Evolutionary conservation across 345 rosid species (phyloP).

Genomic region (Mercurialis annua): DNA sequence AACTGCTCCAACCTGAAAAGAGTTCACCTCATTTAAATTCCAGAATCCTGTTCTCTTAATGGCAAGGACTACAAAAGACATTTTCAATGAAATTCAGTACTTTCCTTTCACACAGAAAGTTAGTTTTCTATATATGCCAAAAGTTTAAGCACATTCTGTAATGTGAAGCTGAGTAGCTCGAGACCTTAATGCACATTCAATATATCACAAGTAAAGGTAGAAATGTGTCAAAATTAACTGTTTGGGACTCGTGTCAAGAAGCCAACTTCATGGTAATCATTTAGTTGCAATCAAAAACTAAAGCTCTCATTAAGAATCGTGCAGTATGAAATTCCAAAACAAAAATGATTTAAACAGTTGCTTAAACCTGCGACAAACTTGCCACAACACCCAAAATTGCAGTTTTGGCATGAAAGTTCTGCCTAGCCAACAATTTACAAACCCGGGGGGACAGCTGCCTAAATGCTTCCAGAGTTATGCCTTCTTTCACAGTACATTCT

Average conservation of each 20-base stretch:
- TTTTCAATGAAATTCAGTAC: neutral
- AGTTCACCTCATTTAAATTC: slow-evolving; percentile 1
- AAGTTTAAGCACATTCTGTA: neutral
- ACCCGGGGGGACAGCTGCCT: slow-evolving; percentile 17
- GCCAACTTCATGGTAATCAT: neutral
- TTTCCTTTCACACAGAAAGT: neutral
- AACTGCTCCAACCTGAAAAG: slow-evolving; percentile 83
- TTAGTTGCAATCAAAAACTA: slow-evolving; percentile 1
- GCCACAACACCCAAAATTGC: slow-evolving; percentile 10
- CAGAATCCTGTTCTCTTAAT: neutral
- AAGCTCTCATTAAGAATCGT: neutral
- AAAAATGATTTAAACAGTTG: neutral
- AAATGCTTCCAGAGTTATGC: slow-evolving; percentile 1
- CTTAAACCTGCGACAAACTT: slow-evolving; percentile 20
- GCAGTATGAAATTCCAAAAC: neutral
- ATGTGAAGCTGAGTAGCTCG: neutral
- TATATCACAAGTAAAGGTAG: slow-evolving; percentile 1
- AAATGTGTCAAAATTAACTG: neutral
- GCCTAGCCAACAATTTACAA: slow-evolving; percentile 11
- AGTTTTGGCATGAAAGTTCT: slow-evolving; percentile 20
- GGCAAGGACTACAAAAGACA: neutral
- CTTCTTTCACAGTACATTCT: slow-evolving; percentile 7
- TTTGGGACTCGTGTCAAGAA: neutral
- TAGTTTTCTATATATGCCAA: neutral
- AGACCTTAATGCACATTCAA: neutral